Base-by-base conservation (phyloP, 345 rosid genomes). In the Tarenaya hassleriana region DNA sequence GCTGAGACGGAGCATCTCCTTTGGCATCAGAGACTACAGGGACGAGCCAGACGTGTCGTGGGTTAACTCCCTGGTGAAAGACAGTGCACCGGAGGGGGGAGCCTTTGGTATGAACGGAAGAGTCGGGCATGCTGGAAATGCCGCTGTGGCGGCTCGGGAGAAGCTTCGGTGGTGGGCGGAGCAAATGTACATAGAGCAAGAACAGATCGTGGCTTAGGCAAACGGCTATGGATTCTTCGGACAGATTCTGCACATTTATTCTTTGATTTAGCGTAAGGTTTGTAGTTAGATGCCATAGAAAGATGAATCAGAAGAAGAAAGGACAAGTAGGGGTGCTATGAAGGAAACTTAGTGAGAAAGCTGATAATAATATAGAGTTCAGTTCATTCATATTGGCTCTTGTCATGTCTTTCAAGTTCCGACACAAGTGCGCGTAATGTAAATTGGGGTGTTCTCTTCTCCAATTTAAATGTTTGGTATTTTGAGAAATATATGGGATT, bases 21-120 rank as follows among this genome's bases (percentile, higher is more conserved):
- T 92, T 0, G 89, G 94, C 15, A 68, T 83, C 43, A 70, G 83
- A 18, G 64, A 57, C 59, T 55, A 34, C 12, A 59, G 84, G 0
- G 64, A 71, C 0, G 99, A 88, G 73, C 97, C 95, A 13, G 99
- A 94, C 52, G 83, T 88, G 24, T 85, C 99, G 7, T 88, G 99
- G 99, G 97, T 92, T 62, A 66, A 71, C 67, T 75, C 94, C 8
- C 50, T 87, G 61, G 95, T 92, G 50, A 87, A 81, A 74, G 98
- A 92, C 41, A 84, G 31, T 40, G 55, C 77, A 16, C 76, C 77
- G 0, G 76, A 41, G n/a, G 61, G 75, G n/a, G 61, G 75, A 64
- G 54, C 49, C n/a, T 74, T 63, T 0, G 74, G 70, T 5, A 34
- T 61, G 14, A 75, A 66, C 24, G 74, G 56, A 52, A 72, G 61